Evolutionary conservation across 2,329 filamentous ascomycete species (phyloP), one percentile per base, ranked within the genome.

Genomic region (Neofusicoccum sp.): DNA sequence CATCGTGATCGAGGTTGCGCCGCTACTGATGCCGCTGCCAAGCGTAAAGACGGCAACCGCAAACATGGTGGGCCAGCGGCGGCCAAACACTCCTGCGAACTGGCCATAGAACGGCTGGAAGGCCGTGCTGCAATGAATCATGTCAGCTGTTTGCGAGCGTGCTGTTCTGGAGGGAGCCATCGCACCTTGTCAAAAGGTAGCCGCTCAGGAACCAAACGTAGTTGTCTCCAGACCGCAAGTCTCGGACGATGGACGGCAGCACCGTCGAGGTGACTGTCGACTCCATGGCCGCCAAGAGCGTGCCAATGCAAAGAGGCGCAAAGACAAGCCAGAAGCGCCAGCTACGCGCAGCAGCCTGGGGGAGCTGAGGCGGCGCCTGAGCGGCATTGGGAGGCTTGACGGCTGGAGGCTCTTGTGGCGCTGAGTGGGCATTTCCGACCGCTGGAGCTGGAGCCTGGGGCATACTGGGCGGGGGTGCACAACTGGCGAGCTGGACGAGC

Each of bases 21-120:
- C 78, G 0, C 82, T 84, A 41, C 74, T 77, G 3, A 87, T 73
- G 0, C 77, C 80, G 58, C 82, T 84, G 0, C 84, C 84, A 0
- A 85, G 64, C 0, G 73, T 74, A 61, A 85, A 85, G 1, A 82
- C 63, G 12, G 69, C 71, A 1, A 84, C 74, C 2, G 78, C 65
- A 4, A 63, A 30, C 38, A 73, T 69, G 64, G 70, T 71, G 4
- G 68, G 69, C 3, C 62, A 76, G 24, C 79, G 75, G 1, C 83
- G 75, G 3, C 84, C 83, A 63, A 80, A 85, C n/a, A 85, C 74
- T 57, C 84, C 76, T 12, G 78, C 75, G 0, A 82, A 63, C 63
- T 84, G 80, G 1, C 80, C 81, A 44, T 79, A 79, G 0, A 84
- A 63, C 0, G 83, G 83, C 54, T 81, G 81, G 2, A 82, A 70